Evolutionary conservation across 768 basidiomycete species (phyloP), one percentile per base, ranked within the genome.

Genomic region (Lactarius trivialis): DNA sequence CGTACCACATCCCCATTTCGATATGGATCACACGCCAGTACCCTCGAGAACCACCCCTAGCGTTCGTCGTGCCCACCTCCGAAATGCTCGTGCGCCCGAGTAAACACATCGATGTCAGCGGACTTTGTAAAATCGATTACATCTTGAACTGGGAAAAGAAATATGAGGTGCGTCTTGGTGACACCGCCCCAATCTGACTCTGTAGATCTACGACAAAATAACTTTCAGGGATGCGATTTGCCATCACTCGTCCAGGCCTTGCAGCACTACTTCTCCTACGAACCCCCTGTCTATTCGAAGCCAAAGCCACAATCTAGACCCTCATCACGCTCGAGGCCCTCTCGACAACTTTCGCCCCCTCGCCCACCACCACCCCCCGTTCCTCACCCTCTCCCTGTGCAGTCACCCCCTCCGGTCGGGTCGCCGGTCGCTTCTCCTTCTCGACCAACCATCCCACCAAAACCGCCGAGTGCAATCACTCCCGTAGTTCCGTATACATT

Each of bases 1-100:
- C 87, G 2, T 99, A 99, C 79, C 93, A 99, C 73, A 98, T 98
- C 68, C 97, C 97, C 4, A 74, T 99, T 68, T 85, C 89, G 14
- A 68, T 96, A 64, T 98, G 95, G 94, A 68, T 98, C 45, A 81
- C 93, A 3, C 80, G 81, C 56, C 90, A 91, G 45, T 98, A 93
- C 70, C 96, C 96, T 4, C 78, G 81, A 48, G 77, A 78, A 14
- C 86, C 94, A 0, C 97, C 97, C 24, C 82, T 98, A 69, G 80
- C 80, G 24, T 98, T 93, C 76, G 94, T 99, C 67, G 89, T 93
- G 14, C 96, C 97, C 36, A 97, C 93, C 2, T 82, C 78, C 57
- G 86, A 91, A 70, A 93, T 99, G 87, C 85, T 94, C 62, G 84
- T 99, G 68, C 85, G 86, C 67, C 80, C 91, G 12, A 83, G 86